phyloP scores from a whole-genome alignment of 139 green algal genomes.

The Chlamydomonas sp. region DNA sequence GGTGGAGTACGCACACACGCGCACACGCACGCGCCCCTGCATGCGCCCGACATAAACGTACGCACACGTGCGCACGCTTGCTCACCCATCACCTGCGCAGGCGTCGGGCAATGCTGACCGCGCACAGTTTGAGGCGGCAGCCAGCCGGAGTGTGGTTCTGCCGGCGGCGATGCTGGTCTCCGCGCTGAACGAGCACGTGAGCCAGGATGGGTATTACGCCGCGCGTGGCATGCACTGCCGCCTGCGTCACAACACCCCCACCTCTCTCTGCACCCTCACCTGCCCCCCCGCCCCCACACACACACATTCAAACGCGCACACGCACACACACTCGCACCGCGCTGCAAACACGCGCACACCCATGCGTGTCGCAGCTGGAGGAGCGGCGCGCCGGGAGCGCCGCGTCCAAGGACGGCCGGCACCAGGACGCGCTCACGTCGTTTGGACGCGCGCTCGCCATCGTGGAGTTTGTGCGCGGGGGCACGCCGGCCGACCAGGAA shows the following conservation, averaged over 20 bases:
- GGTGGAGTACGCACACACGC: neutral
- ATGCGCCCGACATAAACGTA: too few relatives aligned
- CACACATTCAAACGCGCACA: too few relatives aligned
- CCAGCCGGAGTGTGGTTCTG: constrained; percentile 9
- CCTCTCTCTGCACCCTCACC: neutral
- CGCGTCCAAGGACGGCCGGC: constrained; percentile 8
- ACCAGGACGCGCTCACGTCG: neutral
- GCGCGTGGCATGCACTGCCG: neutral
- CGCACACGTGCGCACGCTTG: too few relatives aligned
- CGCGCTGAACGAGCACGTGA: constrained; percentile 18
- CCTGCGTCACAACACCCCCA: neutral
- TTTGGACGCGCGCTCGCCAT: constrained; percentile 10
- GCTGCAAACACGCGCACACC: too few relatives aligned
- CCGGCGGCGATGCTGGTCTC: constrained; percentile 9
- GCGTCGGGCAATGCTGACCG: neutral
- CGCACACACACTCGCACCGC: too few relatives aligned
- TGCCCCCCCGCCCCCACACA: too few relatives aligned
- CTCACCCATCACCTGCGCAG: neutral
- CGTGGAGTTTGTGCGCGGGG: neutral
- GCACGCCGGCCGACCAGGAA: constrained; percentile 1
- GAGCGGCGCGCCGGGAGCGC: constrained; percentile 15
- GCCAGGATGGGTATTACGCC: neutral
- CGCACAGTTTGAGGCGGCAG: constrained; percentile 2
- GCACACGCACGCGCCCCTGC: neutral
- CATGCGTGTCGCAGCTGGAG: constrained; percentile 19